Conservation (phyloP, 73 alveolate genomes). For the Tetrahymena thermophila region DNA sequence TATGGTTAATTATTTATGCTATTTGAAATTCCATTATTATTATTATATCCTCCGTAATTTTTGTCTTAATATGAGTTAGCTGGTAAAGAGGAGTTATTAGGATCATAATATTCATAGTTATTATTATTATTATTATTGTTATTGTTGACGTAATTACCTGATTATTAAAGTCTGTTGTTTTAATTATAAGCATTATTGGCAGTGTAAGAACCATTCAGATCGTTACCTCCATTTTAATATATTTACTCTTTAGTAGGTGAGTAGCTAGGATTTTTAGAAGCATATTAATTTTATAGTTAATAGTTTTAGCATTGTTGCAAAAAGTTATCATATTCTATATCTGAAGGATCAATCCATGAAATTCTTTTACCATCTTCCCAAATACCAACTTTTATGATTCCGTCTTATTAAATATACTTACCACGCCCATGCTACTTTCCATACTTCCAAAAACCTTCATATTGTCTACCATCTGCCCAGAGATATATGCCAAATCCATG, state of each 20-base stretch:
- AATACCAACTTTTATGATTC: constrained; percentile 33
- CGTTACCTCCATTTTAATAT: neutral
- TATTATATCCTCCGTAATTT: neutral
- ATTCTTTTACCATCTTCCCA: constrained; percentile 62
- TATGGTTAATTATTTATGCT: neutral
- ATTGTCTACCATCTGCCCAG: constrained; percentile 9
- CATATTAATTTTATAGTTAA: neutral
- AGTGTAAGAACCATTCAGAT: neutral
- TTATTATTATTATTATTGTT: neutral
- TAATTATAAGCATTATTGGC: neutral
- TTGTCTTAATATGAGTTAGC: neutral
- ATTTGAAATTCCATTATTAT: neutral
- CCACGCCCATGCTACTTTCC: constrained; percentile 77
- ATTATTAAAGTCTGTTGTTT: neutral
- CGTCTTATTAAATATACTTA: constrained; percentile 54
- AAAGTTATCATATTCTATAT: neutral
- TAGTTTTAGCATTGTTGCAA: neutral
- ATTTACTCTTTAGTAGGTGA: neutral
- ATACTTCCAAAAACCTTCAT: constrained; percentile 42
- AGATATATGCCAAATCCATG: neutral
- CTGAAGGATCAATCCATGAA: constrained; percentile 50
- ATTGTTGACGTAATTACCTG: neutral
- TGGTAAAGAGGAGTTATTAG: neutral
- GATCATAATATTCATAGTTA: neutral
- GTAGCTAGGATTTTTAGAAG: neutral